phyloP scores from a whole-genome alignment of 805 yeast genomes.

The Debaryomyces castellii region DNA sequence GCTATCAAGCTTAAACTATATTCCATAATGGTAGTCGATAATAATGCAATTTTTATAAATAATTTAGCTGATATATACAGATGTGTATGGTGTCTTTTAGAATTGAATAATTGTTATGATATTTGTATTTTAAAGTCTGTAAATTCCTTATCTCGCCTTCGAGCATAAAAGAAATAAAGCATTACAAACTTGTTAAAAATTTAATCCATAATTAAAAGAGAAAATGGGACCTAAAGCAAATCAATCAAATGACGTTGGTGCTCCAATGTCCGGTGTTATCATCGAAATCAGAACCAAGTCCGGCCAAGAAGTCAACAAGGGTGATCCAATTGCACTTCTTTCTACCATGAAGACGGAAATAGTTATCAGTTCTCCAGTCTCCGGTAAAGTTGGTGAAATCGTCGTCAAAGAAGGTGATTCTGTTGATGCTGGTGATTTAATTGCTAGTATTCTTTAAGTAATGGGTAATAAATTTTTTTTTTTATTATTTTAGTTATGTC shows the following conservation, averaged over 20 bases:
- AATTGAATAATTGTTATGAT: neutral
- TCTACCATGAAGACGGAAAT: conserved; percentile 99
- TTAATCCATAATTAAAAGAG: no score
- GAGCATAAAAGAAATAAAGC: neutral
- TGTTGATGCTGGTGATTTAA: conserved; percentile 90
- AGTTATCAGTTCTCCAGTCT: conserved; percentile 90
- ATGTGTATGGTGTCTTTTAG: no score
- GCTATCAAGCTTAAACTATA: conserved; percentile 47
- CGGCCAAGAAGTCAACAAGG: conserved; percentile 90
- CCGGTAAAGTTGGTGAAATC: conserved; percentile 80
- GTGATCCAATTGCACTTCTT: conserved; percentile 90
- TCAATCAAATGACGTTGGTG: conserved; percentile 90
- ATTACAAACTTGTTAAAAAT: no score
- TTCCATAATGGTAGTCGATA: conserved; percentile 30
- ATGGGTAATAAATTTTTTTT: neutral
- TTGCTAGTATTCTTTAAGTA: conserved; percentile 41
- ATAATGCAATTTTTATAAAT: neutral
- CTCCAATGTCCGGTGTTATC: conserved; percentile 99
- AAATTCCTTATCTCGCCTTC: conserved; percentile 6
- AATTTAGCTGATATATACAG: neutral
- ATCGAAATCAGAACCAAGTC: conserved; percentile 90
- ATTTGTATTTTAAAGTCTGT: neutral
- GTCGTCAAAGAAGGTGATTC: conserved; percentile 87
- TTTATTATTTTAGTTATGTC: conserved; percentile 1
- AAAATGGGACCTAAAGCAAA: conserved; percentile 90